These are phyloP conservation scores for Penicillium pulvis DNA, from an alignment of 495 filamentous ascomycete species.

Conservation along the genomic window DNA sequence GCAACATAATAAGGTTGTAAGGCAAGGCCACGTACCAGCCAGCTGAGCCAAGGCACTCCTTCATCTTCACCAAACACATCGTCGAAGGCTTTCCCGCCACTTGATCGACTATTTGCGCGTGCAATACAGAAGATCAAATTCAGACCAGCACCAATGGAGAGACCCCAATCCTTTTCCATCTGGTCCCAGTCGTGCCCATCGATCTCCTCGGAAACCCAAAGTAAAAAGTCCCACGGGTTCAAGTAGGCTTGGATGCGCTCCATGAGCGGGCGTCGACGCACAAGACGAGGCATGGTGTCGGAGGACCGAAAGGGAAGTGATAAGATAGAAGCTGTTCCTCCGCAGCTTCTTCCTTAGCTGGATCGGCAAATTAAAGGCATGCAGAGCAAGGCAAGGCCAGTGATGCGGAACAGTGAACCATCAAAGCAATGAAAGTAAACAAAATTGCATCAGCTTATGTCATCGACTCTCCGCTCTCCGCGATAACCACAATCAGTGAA, in stretches of 20 bases:
- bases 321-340: constrained; percentile 25
- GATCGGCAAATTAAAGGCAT: constrained; percentile 14
- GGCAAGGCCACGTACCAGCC: constrained; percentile 65
- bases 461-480: constrained; percentile 16
- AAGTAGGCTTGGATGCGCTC: constrained; percentile 78
- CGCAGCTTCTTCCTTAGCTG: constrained; percentile 22
- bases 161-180: constrained; percentile 68
- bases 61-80: constrained; percentile 83
- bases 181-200: constrained; percentile 89
- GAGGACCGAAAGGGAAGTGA: constrained; percentile 5
- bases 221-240: constrained; percentile 83
- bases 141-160: constrained; percentile 68
- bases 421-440: constrained; percentile 20
- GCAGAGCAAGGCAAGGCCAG: constrained; percentile 4
- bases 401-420: constrained; percentile 8
- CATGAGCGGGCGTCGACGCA: constrained; percentile 73
- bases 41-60: constrained; percentile 66
- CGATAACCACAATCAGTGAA: constrained; percentile 26
- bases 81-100: constrained; percentile 52
- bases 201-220: constrained; percentile 88
- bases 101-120: constrained; percentile 66
- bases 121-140: constrained; percentile 84
- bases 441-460: constrained; percentile 34
- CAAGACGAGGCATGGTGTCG: constrained; percentile 67
- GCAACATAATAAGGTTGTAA: not conserved